phyloP scores from a whole-genome alignment of 257 asterid genomes.

The Nicotiana tabacum region DNA sequence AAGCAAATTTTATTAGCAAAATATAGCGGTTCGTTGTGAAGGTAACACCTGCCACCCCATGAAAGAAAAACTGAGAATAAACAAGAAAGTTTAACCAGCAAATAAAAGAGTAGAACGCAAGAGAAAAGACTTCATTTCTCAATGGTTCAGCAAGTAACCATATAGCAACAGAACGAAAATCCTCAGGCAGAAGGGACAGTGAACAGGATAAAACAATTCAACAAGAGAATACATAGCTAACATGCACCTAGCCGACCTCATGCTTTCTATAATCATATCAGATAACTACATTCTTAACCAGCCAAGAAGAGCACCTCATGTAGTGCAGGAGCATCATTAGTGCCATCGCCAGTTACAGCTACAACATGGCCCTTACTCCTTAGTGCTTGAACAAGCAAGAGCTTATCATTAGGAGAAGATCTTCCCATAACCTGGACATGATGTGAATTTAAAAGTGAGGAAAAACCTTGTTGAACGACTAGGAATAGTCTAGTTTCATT shows the following conservation, averaged over 20 bases:
- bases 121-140: not conserved
- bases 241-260: not conserved
- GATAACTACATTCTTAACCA: not conserved
- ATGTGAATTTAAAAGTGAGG: not conserved
- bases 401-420: slow-evolving; percentile 94
- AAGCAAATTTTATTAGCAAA: slow-evolving; percentile 5
- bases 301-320: slow-evolving; percentile 60
- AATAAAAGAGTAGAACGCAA: not conserved
- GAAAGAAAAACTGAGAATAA: not conserved
- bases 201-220: not conserved
- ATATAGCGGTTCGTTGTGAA: not conserved
- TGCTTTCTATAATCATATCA: not conserved
- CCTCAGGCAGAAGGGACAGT: not conserved
- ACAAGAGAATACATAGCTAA: not conserved
- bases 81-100: not conserved
- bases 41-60: not conserved
- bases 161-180: not conserved
- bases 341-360: slow-evolving; percentile 99
- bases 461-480: not conserved
- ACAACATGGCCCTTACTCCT: slow-evolving; percentile 89
- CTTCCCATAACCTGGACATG: slow-evolving; percentile 89
- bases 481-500: not conserved
- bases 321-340: slow-evolving; percentile 98
- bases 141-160: not conserved
- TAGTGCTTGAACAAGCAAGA: slow-evolving; percentile 91